A percentile compares a stretch with the other conserved stretches of the same genome.
Evolutionary conservation across 2,329 filamentous ascomycete genomes (phyloP).

Genomic region (Grosmannia penicillata): DNA sequence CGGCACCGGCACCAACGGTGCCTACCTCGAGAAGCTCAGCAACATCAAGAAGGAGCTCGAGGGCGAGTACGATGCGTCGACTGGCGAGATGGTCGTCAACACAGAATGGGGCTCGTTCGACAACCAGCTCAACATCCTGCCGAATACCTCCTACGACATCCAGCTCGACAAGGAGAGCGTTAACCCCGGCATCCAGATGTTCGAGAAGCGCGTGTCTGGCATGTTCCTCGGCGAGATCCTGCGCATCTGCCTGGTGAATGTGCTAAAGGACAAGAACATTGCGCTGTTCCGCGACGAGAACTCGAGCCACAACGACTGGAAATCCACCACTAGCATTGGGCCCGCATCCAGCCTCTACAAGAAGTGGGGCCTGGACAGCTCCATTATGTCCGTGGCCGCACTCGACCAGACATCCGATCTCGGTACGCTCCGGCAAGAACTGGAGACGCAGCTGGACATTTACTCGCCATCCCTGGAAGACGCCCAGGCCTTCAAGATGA

Average conservation of each 20-base stretch:
- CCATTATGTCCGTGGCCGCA: slow-evolving; percentile 75
- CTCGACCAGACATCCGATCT: slow-evolving; percentile 62
- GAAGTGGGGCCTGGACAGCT: slow-evolving; percentile 83
- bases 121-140: slow-evolving; percentile 78
- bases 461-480: slow-evolving; percentile 68
- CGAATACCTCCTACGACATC: slow-evolving; percentile 69
- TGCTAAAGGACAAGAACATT: slow-evolving; percentile 52
- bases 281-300: slow-evolving; percentile 65
- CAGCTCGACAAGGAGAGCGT: slow-evolving; percentile 65
- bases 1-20: slow-evolving; percentile 92
- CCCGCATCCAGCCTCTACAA: slow-evolving; percentile 53
- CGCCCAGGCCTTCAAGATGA: slow-evolving; percentile 71
- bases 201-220: slow-evolving; percentile 93
- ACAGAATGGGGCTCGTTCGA: slow-evolving; percentile 98
- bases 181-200: slow-evolving; percentile 95
- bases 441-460: slow-evolving; percentile 64
- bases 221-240: slow-evolving; percentile 97
- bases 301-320: slow-evolving; percentile 54
- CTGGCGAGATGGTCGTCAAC: slow-evolving; percentile 94
- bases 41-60: slow-evolving; percentile 67
- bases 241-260: slow-evolving; percentile 56
- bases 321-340: slow-evolving; percentile 54
- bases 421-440: slow-evolving; percentile 57
- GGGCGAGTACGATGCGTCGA: slow-evolving; percentile 60
- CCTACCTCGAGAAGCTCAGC: slow-evolving; percentile 82